Evolutionary conservation across 2,329 filamentous ascomycete species (phyloP).

Genomic region (Periconia sp.): DNA sequence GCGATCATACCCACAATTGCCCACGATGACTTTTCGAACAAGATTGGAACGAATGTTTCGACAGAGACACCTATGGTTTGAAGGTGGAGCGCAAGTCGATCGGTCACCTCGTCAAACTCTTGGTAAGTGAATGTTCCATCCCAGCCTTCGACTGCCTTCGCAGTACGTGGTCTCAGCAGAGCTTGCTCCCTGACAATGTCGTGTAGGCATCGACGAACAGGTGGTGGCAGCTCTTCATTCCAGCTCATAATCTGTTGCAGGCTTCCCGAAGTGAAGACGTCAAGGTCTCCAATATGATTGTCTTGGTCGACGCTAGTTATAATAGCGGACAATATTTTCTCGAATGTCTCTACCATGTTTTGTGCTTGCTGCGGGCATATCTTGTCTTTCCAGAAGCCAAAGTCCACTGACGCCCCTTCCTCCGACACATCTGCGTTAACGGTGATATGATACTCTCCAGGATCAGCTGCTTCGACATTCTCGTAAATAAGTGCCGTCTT

Average conservation of each 20-base stretch:
- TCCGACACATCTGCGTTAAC: slow-evolving; percentile 42
- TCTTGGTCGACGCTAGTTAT: slow-evolving; percentile 19
- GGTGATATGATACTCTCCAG: slow-evolving; percentile 43
- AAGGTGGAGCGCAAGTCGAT: slow-evolving; percentile 32
- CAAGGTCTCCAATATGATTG: slow-evolving; percentile 30
- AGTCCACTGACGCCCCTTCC: slow-evolving; percentile 34
- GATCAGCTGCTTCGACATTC: slow-evolving; percentile 42
- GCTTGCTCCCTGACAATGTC: slow-evolving; percentile 38
- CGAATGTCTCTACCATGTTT: slow-evolving; percentile 38
- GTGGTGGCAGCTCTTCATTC: slow-evolving; percentile 33
- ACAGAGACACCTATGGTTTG: slow-evolving; percentile 31
- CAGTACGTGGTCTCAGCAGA: slow-evolving; percentile 29
- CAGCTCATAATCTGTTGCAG: slow-evolving; percentile 32
- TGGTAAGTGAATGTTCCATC: slow-evolving; percentile 40
- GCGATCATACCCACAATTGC: slow-evolving; percentile 42
- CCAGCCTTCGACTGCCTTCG: slow-evolving; percentile 39
- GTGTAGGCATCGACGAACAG: slow-evolving; percentile 36
- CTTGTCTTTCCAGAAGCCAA: slow-evolving; percentile 40
- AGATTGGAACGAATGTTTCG: slow-evolving; percentile 41
- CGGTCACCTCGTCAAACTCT: slow-evolving; percentile 39
- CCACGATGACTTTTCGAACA: slow-evolving; percentile 44
- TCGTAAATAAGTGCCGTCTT: slow-evolving; percentile 37
- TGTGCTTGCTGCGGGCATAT: slow-evolving; percentile 31
- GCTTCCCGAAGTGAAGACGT: slow-evolving; percentile 28
- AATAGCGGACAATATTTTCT: slow-evolving; percentile 31